These are phyloP conservation scores for Zygoascus flipseniorum DNA, from an alignment of 805 yeast genomes.

Conservation along the genomic window DNA sequence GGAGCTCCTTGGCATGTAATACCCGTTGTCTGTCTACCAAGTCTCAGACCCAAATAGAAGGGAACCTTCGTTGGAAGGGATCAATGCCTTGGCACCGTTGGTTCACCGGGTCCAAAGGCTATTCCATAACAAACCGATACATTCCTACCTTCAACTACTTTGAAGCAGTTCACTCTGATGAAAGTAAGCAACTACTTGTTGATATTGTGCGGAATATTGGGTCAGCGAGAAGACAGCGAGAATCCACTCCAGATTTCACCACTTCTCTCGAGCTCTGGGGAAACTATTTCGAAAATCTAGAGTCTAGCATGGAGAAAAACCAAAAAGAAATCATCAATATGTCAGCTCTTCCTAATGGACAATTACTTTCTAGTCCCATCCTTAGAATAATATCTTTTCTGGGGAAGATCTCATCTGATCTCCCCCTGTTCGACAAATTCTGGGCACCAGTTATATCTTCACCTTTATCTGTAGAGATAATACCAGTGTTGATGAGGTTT, in stretches of 20 bases:
- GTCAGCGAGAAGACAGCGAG: not conserved
- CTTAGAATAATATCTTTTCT: not conserved
- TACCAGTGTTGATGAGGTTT: constrained; percentile 6
- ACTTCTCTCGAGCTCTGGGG: not conserved
- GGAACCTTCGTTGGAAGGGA: not conserved
- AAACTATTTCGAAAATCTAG: not conserved
- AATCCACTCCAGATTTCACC: not conserved
- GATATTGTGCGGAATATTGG: not conserved
- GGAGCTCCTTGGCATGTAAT: not conserved
- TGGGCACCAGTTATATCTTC: constrained; percentile 6
- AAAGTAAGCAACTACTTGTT: not conserved
- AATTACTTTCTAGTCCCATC: not conserved
- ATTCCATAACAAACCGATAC: not conserved
- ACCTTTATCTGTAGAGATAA: constrained; percentile 6
- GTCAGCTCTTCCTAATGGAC: not conserved
- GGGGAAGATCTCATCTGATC: not conserved
- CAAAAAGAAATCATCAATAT: not conserved
- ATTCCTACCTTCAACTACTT: not conserved
- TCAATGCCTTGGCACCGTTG: not conserved
- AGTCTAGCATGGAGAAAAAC: not conserved
- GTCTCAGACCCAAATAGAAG: too few species aligned
- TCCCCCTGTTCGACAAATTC: constrained; percentile 3
- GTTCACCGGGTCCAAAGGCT: not conserved
- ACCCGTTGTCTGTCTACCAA: not conserved
- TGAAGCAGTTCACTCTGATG: not conserved